These are phyloP conservation scores for Nicotiana sylvestris DNA, from an alignment of 257 asterid genomes.

Conservation along the genomic window DNA sequence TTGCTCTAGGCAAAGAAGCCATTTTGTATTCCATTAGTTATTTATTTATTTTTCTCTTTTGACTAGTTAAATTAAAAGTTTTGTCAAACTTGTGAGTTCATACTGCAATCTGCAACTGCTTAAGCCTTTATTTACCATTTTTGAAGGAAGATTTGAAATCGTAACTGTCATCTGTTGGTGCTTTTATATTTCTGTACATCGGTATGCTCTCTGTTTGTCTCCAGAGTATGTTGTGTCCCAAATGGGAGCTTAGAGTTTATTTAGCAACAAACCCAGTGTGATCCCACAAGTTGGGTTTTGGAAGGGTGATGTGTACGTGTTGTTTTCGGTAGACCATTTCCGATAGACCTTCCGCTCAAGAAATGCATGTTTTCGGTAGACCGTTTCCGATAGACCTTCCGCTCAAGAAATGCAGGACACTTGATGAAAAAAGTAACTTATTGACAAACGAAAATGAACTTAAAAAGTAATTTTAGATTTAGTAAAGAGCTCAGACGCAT, in stretches of 20 bases:
- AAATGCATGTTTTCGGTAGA: no score
- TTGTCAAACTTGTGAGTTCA: slow-evolving; percentile 42
- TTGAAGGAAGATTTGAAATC: slow-evolving; percentile 3
- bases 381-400: no score
- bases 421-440: no score
- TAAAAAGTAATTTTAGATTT: no score
- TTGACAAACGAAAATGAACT: no score
- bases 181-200: background rate
- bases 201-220: background rate
- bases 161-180: background rate
- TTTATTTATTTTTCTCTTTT: slow-evolving; percentile 22
- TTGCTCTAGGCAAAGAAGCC: slow-evolving; percentile 28
- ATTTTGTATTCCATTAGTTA: slow-evolving; percentile 58
- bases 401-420: no score
- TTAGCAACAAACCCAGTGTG: no score
- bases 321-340: no score
- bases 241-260: background rate
- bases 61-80: slow-evolving; percentile 38
- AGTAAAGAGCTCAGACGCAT: no score
- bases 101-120: slow-evolving; percentile 36
- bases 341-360: no score
- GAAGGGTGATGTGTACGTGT: no score
- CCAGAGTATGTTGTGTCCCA: background rate
- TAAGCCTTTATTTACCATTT: slow-evolving; percentile 25
- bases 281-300: no score